Percentiles rank a stretch among this genome's conserved stretches.
Conservation (phyloP, 1,139 yeast genomes). For the Nadsonia starkeyi-henricii region DNA sequence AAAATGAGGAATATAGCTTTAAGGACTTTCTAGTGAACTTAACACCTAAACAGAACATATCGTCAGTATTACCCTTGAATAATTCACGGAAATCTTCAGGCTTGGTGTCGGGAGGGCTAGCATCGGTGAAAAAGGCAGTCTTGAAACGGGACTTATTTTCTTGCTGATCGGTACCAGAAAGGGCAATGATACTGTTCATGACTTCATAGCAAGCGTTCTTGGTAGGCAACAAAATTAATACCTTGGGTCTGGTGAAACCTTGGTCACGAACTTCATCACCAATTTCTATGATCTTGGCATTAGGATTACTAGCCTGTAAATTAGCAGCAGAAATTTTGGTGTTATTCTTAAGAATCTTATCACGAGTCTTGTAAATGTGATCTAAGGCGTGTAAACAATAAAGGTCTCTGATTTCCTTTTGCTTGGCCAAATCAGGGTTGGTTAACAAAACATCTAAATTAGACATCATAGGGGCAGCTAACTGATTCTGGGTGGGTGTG, state of each 20-base stretch:
- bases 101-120: slow-evolving; percentile 39
- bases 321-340: slow-evolving; percentile 36
- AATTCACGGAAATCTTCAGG: slow-evolving; percentile 72
- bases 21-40: slow-evolving; percentile 81
- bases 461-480: slow-evolving; percentile 50
- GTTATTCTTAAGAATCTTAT: slow-evolving; percentile 62
- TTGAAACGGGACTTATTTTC: slow-evolving; percentile 71
- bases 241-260: slow-evolving; percentile 91
- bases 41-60: slow-evolving; percentile 77
- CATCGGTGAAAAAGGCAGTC: slow-evolving; percentile 47
- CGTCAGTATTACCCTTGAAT: slow-evolving; percentile 84
- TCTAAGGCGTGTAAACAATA: slow-evolving; percentile 64
- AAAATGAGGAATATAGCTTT: slow-evolving; percentile 73
- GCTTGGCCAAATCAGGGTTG: slow-evolving; percentile 32
- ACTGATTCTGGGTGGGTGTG: slow-evolving; percentile 27
- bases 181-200: slow-evolving; percentile 45
- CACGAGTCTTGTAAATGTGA: slow-evolving; percentile 78
- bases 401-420: slow-evolving; percentile 41
- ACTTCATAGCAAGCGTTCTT: slow-evolving; percentile 63
- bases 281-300: slow-evolving; percentile 26
- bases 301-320: slow-evolving; percentile 2
- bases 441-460: slow-evolving; percentile 66
- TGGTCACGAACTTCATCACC: slow-evolving; percentile 67
- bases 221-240: slow-evolving; percentile 70
- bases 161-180: slow-evolving; percentile 57